Evolutionary conservation across 441 rosid species (phyloP), one percentile per base, ranked within the genome.

Genomic region (Erodium texanum): DNA sequence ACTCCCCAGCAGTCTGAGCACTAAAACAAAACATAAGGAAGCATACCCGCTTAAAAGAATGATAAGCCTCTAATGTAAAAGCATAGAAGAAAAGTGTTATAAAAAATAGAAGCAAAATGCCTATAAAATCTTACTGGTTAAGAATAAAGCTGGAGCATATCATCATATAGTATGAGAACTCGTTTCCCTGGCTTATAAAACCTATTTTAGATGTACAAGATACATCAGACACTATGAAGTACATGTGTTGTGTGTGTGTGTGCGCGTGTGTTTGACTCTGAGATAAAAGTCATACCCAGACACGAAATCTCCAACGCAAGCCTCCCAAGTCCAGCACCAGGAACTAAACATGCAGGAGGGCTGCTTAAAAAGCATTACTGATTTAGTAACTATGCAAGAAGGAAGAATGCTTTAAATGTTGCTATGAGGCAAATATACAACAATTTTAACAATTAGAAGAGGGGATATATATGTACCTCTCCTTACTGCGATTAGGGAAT

Each of bases 131-230:
- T 92, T 86, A 92, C 98, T 83, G 82, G 70, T 94, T 92, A 73
- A 94, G 95, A 84, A 94, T 84, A 76, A 92, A 94, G 81, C 96
- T 92, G 10, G 99, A 94, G 85, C 97, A 94, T 74, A 94, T 94
- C 98, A 94, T 94, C 98, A 94, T 94, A 83, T 92, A 94, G 84
- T 94, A 94, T 6, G 99, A 94, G 83, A 94, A 92, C 73, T 94
- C 99, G 76, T 94, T 94, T 80, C 99, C 98, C 79, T 94, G 99
- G 85, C 99, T 84, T 41, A 88, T 80, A 73, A 94, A 94, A 83
- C 99, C 99, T 94, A 90, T 68, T 62, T 62, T 64, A 73, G 41
- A 62, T 67, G 18, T 58, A 79, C 16, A 67, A 76, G 38, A 75
- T 61, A 73, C 62, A 50, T 72, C 67, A 82, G 64, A 71, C 24